A percentile compares a stretch with the other conserved stretches of the same genome.
phyloP scores from a whole-genome alignment of 495 filamentous ascomycete genomes.

The Annulohypoxylon nitens region DNA sequence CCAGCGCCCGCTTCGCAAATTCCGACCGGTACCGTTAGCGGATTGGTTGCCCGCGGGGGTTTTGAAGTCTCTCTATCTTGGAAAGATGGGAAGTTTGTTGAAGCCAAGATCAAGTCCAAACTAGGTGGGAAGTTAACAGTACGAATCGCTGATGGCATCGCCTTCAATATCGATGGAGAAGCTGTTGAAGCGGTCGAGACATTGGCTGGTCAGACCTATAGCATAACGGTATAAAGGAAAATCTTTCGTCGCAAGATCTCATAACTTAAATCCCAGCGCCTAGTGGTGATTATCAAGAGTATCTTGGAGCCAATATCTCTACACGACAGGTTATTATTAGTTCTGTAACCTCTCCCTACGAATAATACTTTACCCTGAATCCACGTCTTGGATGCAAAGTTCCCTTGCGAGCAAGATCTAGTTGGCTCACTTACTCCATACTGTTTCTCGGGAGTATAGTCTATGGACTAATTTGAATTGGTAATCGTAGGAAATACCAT shows the following conservation, averaged over 20 bases:
- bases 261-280: too few species aligned
- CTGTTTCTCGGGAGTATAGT: too few species aligned
- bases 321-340: too few species aligned
- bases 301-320: too few species aligned
- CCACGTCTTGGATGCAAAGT: too few species aligned
- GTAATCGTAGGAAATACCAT: too few species aligned
- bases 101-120: background rate
- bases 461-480: too few species aligned
- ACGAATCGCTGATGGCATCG: background rate
- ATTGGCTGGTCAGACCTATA: background rate
- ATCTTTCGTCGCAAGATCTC: background rate
- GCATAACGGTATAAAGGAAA: background rate
- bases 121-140: background rate
- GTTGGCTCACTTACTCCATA: too few species aligned
- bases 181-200: background rate
- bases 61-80: background rate
- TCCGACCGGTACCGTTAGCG: background rate
- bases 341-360: too few species aligned
- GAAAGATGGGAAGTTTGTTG: background rate
- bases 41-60: background rate
- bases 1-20: background rate
- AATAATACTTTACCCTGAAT: too few species aligned
- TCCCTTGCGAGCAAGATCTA: too few species aligned
- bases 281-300: too few species aligned
- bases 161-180: background rate